phyloP scores from a whole-genome alignment of 495 filamentous ascomycete genomes.

The Friedmanniomyces simplex region DNA sequence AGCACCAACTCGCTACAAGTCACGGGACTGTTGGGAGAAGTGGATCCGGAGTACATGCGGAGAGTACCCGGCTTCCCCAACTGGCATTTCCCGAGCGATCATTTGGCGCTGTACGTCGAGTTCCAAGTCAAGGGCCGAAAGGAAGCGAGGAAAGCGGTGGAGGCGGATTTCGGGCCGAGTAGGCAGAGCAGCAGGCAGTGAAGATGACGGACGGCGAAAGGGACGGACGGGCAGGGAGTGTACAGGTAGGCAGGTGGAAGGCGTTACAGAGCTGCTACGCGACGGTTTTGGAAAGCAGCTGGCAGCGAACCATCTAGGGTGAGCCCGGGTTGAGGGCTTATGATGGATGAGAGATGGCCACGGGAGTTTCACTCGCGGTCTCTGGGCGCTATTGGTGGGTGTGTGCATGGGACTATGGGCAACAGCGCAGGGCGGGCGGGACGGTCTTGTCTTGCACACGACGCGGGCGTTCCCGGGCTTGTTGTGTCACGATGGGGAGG shows the following conservation, averaged over 20 bases:
- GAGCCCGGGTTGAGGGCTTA: not conserved
- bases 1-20: slow-evolving; percentile 83
- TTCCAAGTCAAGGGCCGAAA: slow-evolving; percentile 81
- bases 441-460: not conserved
- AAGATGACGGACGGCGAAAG: not conserved
- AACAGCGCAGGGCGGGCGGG: not conserved
- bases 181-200: not conserved
- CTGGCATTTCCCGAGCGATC: slow-evolving; percentile 94
- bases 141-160: slow-evolving; percentile 56
- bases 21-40: slow-evolving; percentile 75
- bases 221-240: not conserved
- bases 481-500: not conserved
- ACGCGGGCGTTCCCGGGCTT: not conserved
- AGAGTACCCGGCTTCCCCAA: slow-evolving; percentile 92
- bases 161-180: slow-evolving; percentile 48
- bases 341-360: not conserved
- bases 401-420: not conserved
- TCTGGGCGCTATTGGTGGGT: not conserved
- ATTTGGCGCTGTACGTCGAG: slow-evolving; percentile 84
- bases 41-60: slow-evolving; percentile 82
- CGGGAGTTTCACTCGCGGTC: not conserved
- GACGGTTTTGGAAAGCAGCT: not conserved
- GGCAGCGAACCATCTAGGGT: not conserved
- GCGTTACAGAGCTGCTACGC: not conserved
- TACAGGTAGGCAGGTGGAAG: not conserved